Percentiles rank a stretch among this genome's conserved stretches.
Conservation (phyloP, 495 filamentous ascomycete genomes). For the Letharia columbiana region DNA sequence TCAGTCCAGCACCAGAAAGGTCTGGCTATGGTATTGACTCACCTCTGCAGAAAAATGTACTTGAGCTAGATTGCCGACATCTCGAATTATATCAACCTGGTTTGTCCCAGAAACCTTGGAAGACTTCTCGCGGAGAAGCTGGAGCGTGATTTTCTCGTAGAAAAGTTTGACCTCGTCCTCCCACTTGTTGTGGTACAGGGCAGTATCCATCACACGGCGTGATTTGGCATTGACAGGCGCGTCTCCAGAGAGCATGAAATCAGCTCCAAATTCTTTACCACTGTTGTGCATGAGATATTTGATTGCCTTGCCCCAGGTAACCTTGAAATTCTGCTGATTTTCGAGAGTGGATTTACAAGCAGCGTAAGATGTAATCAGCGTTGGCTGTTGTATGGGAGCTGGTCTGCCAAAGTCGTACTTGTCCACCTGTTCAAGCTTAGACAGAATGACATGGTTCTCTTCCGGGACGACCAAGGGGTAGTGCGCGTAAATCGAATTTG, state of each 20-base stretch:
- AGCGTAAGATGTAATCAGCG: conserved; percentile 42
- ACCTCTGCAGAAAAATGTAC: conserved; percentile 49
- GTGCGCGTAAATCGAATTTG: conserved; percentile 49
- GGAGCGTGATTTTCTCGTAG: conserved; percentile 44
- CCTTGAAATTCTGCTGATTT: conserved; percentile 45
- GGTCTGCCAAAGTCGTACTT: conserved; percentile 47
- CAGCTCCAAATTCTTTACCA: conserved; percentile 36
- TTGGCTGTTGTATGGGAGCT: conserved; percentile 27
- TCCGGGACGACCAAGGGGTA: conserved; percentile 51
- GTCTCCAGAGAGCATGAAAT: conserved; percentile 51
- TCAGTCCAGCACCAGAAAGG: background rate
- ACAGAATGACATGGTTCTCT: conserved; percentile 45
- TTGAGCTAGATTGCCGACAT: conserved; percentile 53
- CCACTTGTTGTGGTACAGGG: conserved; percentile 45
- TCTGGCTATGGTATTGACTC: background rate
- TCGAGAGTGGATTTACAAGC: conserved; percentile 41
- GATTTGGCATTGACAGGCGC: conserved; percentile 38
- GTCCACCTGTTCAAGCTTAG: conserved; percentile 35
- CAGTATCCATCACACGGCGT: conserved; percentile 39
- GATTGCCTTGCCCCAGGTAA: conserved; percentile 48
- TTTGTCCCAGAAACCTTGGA: conserved; percentile 44
- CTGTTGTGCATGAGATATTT: conserved; percentile 40
- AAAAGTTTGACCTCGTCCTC: conserved; percentile 42
- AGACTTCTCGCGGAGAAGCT: conserved; percentile 42
- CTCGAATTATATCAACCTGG: conserved; percentile 56